Conservation (phyloP, 208 protist genomes). For the Naegleria fowleri region DNA sequence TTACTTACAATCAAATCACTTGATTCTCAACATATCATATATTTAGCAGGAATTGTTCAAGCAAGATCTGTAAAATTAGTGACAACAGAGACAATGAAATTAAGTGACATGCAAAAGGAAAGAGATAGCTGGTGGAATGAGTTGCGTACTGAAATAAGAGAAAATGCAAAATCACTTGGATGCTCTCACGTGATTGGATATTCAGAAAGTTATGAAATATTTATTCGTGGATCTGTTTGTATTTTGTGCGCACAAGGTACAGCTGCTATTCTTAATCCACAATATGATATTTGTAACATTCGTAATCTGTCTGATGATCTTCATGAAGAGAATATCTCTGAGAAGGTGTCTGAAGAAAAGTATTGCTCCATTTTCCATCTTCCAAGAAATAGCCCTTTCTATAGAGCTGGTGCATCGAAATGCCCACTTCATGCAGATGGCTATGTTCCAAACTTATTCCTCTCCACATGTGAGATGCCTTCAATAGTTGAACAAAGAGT, state of each 20-base stretch:
- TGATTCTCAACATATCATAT: background rate
- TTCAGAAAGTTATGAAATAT: conserved; percentile 58
- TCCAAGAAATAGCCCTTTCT: background rate
- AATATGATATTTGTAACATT: conserved; percentile 41
- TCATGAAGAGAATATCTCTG: background rate
- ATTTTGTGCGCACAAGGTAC: conserved; percentile 75
- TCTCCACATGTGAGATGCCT: background rate
- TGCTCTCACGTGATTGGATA: conserved; percentile 80
- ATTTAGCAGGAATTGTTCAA: background rate
- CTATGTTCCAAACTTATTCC: background rate
- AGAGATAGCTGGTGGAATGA: conserved; percentile 84
- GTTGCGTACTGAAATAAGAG: conserved; percentile 73
- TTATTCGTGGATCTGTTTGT: conserved; percentile 72
- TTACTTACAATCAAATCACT: background rate
- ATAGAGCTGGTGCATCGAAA: background rate
- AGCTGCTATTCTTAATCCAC: conserved; percentile 66
- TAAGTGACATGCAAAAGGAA: conserved; percentile 70
- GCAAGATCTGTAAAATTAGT: conserved; percentile 29
- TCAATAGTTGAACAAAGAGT: background rate
- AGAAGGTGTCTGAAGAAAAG: background rate
- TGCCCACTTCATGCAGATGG: background rate
- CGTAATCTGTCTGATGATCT: background rate
- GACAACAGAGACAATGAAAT: conserved; percentile 49
- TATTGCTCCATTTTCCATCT: conserved; percentile 16
- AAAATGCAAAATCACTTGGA: conserved; percentile 72